A percentile compares a stretch with the other conserved stretches of the same genome.
Evolutionary conservation across 2,329 filamentous ascomycete genomes (phyloP).

Genomic region (Diaporthe eres): DNA sequence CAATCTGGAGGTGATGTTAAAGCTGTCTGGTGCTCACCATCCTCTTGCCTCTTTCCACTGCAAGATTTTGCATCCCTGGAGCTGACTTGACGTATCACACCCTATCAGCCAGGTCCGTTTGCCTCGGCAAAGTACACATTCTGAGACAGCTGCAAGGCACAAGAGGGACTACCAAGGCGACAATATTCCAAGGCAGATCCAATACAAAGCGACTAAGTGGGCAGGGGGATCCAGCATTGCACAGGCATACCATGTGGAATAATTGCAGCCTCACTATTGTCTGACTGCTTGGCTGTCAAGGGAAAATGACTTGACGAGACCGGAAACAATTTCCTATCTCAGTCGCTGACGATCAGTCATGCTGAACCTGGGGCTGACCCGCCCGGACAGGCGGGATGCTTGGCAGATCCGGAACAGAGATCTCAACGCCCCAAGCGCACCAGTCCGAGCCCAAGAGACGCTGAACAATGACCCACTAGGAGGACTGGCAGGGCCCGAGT

Average conservation of each 20-base stretch:
- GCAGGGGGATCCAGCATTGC: too few relatives aligned
- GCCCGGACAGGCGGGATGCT: not conserved
- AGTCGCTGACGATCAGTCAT: slow-evolving; percentile 11
- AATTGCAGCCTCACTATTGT: not conserved
- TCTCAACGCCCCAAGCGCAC: slow-evolving; percentile 14
- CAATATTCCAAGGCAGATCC: not conserved
- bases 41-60: not conserved
- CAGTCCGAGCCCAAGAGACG: slow-evolving; percentile 13
- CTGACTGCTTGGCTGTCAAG: not conserved
- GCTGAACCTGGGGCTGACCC: slow-evolving; percentile 1
- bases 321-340: not conserved
- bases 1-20: not conserved
- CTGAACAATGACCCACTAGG: slow-evolving; percentile 19
- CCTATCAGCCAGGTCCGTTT: not conserved
- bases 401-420: slow-evolving; percentile 19
- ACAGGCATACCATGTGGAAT: not conserved
- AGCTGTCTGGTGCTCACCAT: not conserved
- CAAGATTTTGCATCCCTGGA: not conserved
- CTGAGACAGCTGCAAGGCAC: slow-evolving; percentile 8
- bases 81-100: not conserved
- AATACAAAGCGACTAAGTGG: not conserved
- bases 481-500: slow-evolving; percentile 7
- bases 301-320: not conserved
- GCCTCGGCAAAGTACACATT: not conserved
- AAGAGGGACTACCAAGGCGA: not conserved